These are phyloP conservation scores for Neonectria magnoliae DNA, from an alignment of 2,329 filamentous ascomycete genomes.

Conservation along the genomic window DNA sequence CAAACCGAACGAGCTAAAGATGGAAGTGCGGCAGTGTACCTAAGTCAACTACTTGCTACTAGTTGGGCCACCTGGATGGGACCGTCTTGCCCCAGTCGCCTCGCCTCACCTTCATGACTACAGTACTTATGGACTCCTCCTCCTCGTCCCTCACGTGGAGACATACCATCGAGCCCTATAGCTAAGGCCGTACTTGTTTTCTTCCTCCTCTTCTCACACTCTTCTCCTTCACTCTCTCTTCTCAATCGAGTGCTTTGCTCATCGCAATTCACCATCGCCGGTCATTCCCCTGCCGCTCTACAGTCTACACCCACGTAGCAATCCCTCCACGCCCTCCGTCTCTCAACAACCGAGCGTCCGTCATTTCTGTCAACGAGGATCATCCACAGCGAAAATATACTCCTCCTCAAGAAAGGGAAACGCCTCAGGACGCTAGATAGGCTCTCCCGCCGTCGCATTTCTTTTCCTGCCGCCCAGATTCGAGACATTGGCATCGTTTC, in stretches of 20 bases:
- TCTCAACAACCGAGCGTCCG: conserved; percentile 1
- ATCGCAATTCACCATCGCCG: neutral
- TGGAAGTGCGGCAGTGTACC: neutral
- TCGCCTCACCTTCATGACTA: conserved; percentile 11
- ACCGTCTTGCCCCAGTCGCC: conserved; percentile 10
- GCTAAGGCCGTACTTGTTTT: neutral
- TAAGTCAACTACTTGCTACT: too few species aligned
- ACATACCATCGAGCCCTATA: conserved; percentile 5
- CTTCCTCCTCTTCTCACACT: conserved; percentile 3
- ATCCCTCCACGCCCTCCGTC: neutral
- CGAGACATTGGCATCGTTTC: conserved; percentile 22
- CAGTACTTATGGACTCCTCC: neutral
- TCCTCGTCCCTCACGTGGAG: conserved; percentile 17
- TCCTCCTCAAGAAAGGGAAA: neutral
- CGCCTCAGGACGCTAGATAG: neutral
- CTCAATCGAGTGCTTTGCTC: conserved; percentile 10
- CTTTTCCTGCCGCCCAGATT: conserved; percentile 2
- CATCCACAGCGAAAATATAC: conserved; percentile 1
- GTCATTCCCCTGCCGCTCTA: neutral
- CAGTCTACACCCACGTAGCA: neutral
- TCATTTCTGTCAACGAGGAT: neutral
- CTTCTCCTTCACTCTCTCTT: conserved; percentile 7
- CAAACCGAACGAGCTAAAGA: neutral
- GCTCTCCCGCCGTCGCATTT: neutral
- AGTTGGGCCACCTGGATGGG: conserved; percentile 4